Base-by-base conservation (phyloP, 1,284 basidiomycete genomes). In the Amylostereum areolatum region DNA sequence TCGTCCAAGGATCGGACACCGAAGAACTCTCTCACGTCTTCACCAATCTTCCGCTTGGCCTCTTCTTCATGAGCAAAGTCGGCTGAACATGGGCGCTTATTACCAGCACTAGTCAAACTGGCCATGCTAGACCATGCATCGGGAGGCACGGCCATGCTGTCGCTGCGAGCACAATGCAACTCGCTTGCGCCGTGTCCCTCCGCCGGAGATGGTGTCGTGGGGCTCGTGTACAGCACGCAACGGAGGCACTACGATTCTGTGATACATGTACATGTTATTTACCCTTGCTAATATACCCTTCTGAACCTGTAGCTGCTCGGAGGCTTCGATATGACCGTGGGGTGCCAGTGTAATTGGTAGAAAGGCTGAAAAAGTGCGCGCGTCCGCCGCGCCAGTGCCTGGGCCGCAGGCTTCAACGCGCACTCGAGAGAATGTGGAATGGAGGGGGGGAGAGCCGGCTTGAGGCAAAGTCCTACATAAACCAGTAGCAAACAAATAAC, bases 401-500 rank as follows among this genome's bases (percentile, higher is more conserved):
- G n/a, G n/a, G n/a, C n/a, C n/a, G n/a, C n/a, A n/a, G n/a, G n/a
- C n/a, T n/a, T n/a, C n/a, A n/a, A n/a, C n/a, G n/a, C n/a, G n/a
- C n/a, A n/a, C n/a, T n/a, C n/a, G n/a, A n/a, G n/a, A n/a, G n/a
- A n/a, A n/a, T n/a, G n/a, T n/a, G n/a, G n/a, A n/a, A n/a, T n/a
- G n/a, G n/a, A n/a, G n/a, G n/a, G n/a, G n/a, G n/a, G n/a, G n/a
- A n/a, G n/a, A n/a, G n/a, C n/a, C n/a, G n/a, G 81, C 81, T 42
- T 83, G 85, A 2, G 66, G 69, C 2, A 71, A 64, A 27, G 78
- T 73, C 50, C 49, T 12, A 35, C 45, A 49, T 57, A 75, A 78
- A 45, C 91, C 80, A 72, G 89, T 78, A 12, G 82, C 83, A 73
- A 95, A 95, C 88, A n/a, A n/a, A n/a, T 95, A n/a, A n/a, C n/a